These are phyloP conservation scores for Cladosporium sp. DNA, from an alignment of 2,329 filamentous ascomycete species.

Conservation along the genomic window DNA sequence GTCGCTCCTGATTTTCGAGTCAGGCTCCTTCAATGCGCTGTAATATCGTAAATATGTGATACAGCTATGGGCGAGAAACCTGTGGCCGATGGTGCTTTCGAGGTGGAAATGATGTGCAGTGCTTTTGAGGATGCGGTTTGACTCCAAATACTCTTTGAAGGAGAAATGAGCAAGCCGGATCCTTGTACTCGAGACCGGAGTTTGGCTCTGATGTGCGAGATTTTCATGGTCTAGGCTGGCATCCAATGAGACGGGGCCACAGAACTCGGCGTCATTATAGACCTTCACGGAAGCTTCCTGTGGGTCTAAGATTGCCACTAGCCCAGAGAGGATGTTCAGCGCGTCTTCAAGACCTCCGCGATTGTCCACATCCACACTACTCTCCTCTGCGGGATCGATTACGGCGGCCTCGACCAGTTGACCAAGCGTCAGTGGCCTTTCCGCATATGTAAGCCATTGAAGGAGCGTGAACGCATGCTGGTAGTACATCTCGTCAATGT, in stretches of 20 bases:
- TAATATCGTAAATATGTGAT: constrained; percentile 14
- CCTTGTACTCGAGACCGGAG: constrained; percentile 5
- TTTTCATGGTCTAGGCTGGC: not conserved
- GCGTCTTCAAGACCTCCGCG: constrained; percentile 9
- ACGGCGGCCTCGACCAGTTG: constrained; percentile 15
- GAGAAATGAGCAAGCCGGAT: constrained; percentile 22
- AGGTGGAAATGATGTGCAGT: constrained; percentile 13
- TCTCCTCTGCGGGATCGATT: constrained; percentile 4
- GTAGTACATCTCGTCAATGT: constrained; percentile 9
- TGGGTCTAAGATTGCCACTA: constrained; percentile 1
- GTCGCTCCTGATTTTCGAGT: not conserved
- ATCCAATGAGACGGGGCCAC: no score
- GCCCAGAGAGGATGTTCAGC: constrained; percentile 11
- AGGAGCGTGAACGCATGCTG: constrained; percentile 10
- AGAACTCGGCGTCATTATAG: not conserved
- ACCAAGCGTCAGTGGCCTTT: constrained; percentile 11
- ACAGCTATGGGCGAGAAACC: constrained; percentile 16
- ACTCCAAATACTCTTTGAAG: constrained; percentile 22
- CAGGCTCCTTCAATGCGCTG: constrained; percentile 11
- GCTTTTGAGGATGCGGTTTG: constrained; percentile 13
- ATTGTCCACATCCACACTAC: constrained; percentile 7
- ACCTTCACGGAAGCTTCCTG: not conserved
- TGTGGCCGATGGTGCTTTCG: constrained; percentile 8
- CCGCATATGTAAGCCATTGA: constrained; percentile 14
- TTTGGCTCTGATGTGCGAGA: not conserved